A percentile compares a stretch with the other conserved stretches of the same genome.
Evolutionary conservation across 805 yeast genomes (phyloP).

Genomic region (Starmerella riodocensis): DNA sequence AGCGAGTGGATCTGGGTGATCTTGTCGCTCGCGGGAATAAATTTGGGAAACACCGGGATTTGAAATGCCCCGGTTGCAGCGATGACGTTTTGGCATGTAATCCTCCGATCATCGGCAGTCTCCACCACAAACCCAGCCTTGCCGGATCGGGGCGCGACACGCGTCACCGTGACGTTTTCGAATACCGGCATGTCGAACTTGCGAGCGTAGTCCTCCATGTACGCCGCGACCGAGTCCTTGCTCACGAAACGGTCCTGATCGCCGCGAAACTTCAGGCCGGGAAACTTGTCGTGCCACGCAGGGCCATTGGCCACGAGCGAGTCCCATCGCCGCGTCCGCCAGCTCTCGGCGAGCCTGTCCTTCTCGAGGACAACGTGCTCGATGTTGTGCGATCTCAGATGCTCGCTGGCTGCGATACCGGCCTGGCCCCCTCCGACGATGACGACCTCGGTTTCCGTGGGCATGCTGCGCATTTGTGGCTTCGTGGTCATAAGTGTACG

Average conservation of each 20-base stretch:
- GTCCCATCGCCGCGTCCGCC: slow-evolving; percentile 19
- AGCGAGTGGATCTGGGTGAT: slow-evolving; percentile 14
- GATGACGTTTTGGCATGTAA: slow-evolving; percentile 8
- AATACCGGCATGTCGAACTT: slow-evolving; percentile 11
- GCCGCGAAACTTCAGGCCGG: slow-evolving; percentile 8
- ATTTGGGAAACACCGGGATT: slow-evolving; percentile 12
- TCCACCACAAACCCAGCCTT: slow-evolving; percentile 9
- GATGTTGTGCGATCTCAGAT: slow-evolving; percentile 4
- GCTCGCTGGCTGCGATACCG: slow-evolving; percentile 19
- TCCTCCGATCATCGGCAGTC: neutral
- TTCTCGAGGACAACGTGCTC: slow-evolving; percentile 14
- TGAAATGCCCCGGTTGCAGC: slow-evolving; percentile 18
- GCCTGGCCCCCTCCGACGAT: slow-evolving; percentile 19
- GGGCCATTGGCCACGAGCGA: slow-evolving; percentile 19
- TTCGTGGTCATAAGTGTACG: too few relatives aligned
- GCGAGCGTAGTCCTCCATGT: slow-evolving; percentile 12
- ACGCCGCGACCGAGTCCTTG: slow-evolving; percentile 12
- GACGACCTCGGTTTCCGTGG: slow-evolving; percentile 7
- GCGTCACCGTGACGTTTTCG: slow-evolving; percentile 6
- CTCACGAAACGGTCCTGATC: slow-evolving; percentile 8
- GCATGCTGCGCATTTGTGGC: neutral
- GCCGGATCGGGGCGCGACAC: slow-evolving; percentile 1
- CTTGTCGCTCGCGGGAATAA: slow-evolving; percentile 6
- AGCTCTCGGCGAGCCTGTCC: slow-evolving; percentile 15
- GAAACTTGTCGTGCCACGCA: slow-evolving; percentile 19